Evolutionary conservation across 2,329 filamentous ascomycete species (phyloP), one percentile per base, ranked within the genome.

Genomic region (Paracoccidioides lutzii): DNA sequence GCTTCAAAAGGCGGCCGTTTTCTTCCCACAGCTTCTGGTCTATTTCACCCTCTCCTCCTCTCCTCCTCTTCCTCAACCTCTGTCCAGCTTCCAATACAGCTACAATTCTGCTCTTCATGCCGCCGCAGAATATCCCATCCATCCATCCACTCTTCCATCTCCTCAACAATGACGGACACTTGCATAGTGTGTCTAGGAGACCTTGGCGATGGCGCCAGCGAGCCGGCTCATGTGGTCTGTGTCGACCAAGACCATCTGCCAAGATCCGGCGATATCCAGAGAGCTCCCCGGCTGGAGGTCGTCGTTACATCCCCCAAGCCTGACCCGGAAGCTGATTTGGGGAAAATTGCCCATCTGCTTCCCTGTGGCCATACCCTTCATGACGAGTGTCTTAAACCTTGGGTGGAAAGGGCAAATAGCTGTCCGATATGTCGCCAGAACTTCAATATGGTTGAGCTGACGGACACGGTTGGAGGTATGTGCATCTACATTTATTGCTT

Each of bases 371-470:
- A 98, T 76, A 81, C 90, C 63, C 78, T 98, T 63, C 93, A 98
- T 74, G 85, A 98, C 74, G 83, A 86, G 53, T 98, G 93, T 71
- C 79, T 98, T 63, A 86, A 87, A 64, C 88, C 90, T 63, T 98
- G 93, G 93, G 89, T 91, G 48, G 88, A 94, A 73, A 87, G 94
- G 70, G 91, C 93, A 60, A 98, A 97, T 73, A 96, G 90, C 69
- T 98, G 93, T 71, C 93, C 93, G 48, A 95, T 98, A 71, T 98
- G 93, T 73, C 87, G 93, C 63, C 87, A 88, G 65, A 83, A 81
- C 60, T 97, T 98, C 76, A 91, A 97, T 72, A 75, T 85, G 64
- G 90, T 98, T 62, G 83, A 93, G 68, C 83, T 98, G 59, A 86
- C 86, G 70, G 82, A 87, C 66, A 82, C 79, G 62, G 74, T 90